Evolutionary conservation across 2,329 filamentous ascomycete genomes (phyloP).

Genomic region (Davidsoniella neocaledoniae): DNA sequence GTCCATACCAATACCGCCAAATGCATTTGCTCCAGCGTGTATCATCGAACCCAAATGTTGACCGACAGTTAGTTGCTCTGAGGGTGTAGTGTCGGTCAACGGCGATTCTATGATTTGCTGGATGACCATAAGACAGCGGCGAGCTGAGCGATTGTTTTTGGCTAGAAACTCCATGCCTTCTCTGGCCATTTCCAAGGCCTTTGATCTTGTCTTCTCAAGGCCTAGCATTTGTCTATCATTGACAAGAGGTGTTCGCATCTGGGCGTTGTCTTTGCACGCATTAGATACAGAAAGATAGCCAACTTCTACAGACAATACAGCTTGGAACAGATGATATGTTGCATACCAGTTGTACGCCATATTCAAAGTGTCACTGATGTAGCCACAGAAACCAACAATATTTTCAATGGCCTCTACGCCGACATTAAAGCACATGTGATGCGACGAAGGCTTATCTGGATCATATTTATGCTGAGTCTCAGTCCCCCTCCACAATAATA

Average conservation of each 20-base stretch:
- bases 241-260: not conserved
- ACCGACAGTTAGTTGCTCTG: too few relatives aligned
- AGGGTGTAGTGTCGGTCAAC: too few relatives aligned
- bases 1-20: too few relatives aligned
- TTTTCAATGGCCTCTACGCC: constrained; percentile 22
- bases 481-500: constrained; percentile 24
- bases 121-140: constrained; percentile 3
- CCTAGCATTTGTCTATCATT: not conserved
- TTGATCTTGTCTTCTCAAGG: not conserved
- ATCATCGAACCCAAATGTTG: too few relatives aligned
- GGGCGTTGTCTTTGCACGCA: not conserved
- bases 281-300: constrained; percentile 8
- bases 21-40: too few relatives aligned
- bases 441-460: constrained; percentile 15
- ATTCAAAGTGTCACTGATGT: constrained; percentile 16
- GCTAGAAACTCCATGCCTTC: not conserved
- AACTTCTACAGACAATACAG: constrained; percentile 23
- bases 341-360: constrained; percentile 25
- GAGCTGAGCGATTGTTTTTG: constrained; percentile 2
- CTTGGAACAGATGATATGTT: constrained; percentile 29
- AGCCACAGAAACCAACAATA: constrained; percentile 22
- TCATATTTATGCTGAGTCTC: constrained; percentile 21
- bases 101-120: too few relatives aligned
- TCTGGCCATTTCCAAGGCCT: not conserved
- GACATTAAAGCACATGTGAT: constrained; percentile 22